Conservation (phyloP, 2,329 filamentous ascomycete species). For the Monosporascus sp. region DNA sequence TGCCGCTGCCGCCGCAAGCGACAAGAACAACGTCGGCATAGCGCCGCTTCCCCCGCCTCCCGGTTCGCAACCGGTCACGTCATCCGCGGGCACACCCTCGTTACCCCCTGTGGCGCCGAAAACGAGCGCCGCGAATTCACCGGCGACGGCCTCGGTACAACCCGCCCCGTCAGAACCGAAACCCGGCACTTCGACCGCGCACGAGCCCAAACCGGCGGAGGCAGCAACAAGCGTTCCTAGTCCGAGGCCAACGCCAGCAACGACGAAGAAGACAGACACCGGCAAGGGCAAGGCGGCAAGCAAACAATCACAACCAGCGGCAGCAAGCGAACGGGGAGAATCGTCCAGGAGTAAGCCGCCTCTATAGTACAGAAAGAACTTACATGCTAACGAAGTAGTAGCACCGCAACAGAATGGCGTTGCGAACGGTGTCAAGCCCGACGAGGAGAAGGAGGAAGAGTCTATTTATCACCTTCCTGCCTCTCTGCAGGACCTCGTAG, state of each 20-base stretch:
- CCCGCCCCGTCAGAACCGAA: conserved; percentile 33
- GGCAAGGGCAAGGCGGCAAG: conserved; percentile 37
- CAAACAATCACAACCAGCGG: conserved; percentile 24
- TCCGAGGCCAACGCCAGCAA: conserved; percentile 17
- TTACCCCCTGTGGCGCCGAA: conserved; percentile 49
- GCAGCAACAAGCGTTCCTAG: conserved; percentile 19
- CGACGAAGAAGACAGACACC: conserved; percentile 28
- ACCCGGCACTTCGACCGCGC: conserved; percentile 21
- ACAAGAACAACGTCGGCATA: conserved; percentile 85
- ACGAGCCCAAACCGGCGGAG: conserved; percentile 24
- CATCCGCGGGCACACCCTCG: conserved; percentile 37
- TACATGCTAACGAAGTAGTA: conserved; percentile 17
- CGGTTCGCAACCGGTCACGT: conserved; percentile 40
- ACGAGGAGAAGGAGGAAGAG: conserved; percentile 45
- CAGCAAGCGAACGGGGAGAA: conserved; percentile 33
- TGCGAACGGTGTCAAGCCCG: conserved; percentile 46
- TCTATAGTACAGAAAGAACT: not conserved
- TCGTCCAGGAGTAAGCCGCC: conserved; percentile 38
- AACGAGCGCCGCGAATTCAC: conserved; percentile 51
- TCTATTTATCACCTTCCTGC: conserved; percentile 90
- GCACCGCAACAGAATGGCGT: conserved; percentile 46
- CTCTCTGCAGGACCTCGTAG: conserved; percentile 81
- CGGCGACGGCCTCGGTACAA: conserved; percentile 43
- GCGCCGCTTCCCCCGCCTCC: conserved; percentile 89
- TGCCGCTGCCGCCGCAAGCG: conserved; percentile 84